Evolutionary conservation across 768 basidiomycete species (phyloP).

Genomic region (Lactifluus hygrophoroides): DNA sequence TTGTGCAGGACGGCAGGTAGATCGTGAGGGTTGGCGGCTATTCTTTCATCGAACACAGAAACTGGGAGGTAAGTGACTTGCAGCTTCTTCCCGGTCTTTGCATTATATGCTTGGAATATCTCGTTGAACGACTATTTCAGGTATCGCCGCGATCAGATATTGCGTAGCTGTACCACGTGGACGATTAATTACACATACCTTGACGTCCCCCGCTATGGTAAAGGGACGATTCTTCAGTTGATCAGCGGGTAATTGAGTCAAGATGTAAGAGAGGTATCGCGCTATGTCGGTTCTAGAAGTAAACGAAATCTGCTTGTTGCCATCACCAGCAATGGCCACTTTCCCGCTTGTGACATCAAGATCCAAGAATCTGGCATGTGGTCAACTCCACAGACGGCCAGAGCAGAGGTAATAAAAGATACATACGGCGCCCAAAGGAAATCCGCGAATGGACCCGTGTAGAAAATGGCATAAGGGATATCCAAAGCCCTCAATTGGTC

Average conservation of each 20-base stretch:
- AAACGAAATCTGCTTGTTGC: no score
- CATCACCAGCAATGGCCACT: slow-evolving; percentile 14
- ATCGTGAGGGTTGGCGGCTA: no score
- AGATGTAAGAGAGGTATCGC: slow-evolving; percentile 12
- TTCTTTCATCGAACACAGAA: slow-evolving; percentile 10
- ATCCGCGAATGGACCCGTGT: slow-evolving; percentile 18
- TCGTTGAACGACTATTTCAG: no score
- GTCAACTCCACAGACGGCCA: background rate
- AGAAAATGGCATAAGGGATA: slow-evolving; percentile 18
- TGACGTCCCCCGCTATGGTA: slow-evolving; percentile 4
- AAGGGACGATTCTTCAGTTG: slow-evolving; percentile 7
- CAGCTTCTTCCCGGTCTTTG: slow-evolving; percentile 18
- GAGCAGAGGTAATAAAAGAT: background rate
- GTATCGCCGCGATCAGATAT: background rate
- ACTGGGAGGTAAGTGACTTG: slow-evolving; percentile 15
- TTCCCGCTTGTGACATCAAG: slow-evolving; percentile 16
- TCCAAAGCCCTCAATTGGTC: slow-evolving; percentile 7
- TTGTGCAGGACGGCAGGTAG: slow-evolving; percentile 8
- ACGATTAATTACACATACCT: slow-evolving; percentile 1
- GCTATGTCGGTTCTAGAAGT: slow-evolving; percentile 17
- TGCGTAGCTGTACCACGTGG: background rate
- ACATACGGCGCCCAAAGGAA: slow-evolving; percentile 2
- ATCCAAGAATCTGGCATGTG: background rate
- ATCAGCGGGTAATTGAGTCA: slow-evolving; percentile 15
- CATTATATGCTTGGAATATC: slow-evolving; percentile 18